phyloP scores from a whole-genome alignment of 1,284 basidiomycete genomes.

The Hemileia vastatrix region DNA sequence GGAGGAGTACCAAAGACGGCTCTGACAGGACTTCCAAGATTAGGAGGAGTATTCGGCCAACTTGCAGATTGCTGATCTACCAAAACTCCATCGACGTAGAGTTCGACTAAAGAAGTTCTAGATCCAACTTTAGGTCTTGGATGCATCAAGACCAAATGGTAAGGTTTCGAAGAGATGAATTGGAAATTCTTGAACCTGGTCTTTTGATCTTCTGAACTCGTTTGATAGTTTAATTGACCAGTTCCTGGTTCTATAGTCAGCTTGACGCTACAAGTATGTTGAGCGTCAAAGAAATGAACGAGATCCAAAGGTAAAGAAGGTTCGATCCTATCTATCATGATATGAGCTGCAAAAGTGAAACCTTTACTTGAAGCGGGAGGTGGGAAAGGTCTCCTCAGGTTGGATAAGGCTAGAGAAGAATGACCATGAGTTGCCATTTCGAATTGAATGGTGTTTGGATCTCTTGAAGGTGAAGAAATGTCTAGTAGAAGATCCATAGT shows the following conservation, averaged over 20 bases:
- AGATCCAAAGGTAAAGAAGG: constrained; percentile 29
- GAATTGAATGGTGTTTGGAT: too few relatives aligned
- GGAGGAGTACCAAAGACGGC: constrained; percentile 32
- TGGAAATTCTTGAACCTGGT: constrained; percentile 25
- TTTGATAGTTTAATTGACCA: constrained; percentile 28
- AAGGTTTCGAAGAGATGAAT: constrained; percentile 25
- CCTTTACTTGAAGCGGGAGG: constrained; percentile 26
- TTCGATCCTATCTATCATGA: constrained; percentile 32
- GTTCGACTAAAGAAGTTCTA: constrained; percentile 28
- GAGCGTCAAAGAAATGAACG: constrained; percentile 32
- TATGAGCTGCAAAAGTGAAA: constrained; percentile 30
- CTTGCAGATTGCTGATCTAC: constrained; percentile 29
- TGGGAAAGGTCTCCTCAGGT: constrained; percentile 34
- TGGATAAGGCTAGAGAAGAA: constrained; percentile 31
- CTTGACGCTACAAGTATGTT: constrained; percentile 26
- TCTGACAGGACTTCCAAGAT: constrained; percentile 23
- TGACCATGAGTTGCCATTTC: constrained; percentile 27
- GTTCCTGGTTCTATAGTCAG: constrained; percentile 30
- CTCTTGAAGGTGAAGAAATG: too few relatives aligned
- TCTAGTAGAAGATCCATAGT: too few relatives aligned
- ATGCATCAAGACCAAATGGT: constrained; percentile 35
- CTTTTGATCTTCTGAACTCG: constrained; percentile 10
- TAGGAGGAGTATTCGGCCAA: constrained; percentile 26
- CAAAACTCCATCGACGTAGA: constrained; percentile 34
- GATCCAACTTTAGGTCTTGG: constrained; percentile 27